Conservation (phyloP, 441 rosid genomes). For the Populus hybrid region DNA sequence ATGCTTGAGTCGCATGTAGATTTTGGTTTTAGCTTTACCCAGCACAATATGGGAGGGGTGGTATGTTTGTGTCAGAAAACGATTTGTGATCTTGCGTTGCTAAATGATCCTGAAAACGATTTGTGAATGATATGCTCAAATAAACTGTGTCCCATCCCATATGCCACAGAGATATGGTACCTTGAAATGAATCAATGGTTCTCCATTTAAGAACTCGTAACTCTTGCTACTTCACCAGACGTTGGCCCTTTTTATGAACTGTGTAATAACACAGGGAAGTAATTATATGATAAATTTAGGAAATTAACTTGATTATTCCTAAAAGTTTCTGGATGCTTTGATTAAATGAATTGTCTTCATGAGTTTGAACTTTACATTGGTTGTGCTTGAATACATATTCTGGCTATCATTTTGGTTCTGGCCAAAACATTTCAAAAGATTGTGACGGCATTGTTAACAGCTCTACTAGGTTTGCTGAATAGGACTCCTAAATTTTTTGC, state of each 20-base stretch:
- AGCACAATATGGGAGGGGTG: background rate
- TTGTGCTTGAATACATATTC: background rate
- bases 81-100: too few species aligned
- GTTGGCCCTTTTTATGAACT: too few species aligned
- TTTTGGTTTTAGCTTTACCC: too few species aligned
- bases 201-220: too few species aligned
- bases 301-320: background rate
- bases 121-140: too few species aligned
- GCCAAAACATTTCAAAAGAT: background rate
- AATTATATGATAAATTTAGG: background rate
- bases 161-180: too few species aligned
- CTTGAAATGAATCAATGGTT: too few species aligned
- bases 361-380: background rate
- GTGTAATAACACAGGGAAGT: too few species aligned
- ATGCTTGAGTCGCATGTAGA: too few species aligned
- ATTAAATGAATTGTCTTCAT: background rate
- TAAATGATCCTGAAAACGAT: too few species aligned
- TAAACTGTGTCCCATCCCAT: too few species aligned
- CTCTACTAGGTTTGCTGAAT: background rate
- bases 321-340: background rate
- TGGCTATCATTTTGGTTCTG: background rate
- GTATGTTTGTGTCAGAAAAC: background rate
- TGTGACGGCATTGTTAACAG: background rate
- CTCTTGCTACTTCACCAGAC: too few species aligned
- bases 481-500: slow-evolving; percentile 24